Percentiles rank a stretch among this genome's conserved stretches.
These are phyloP conservation scores for Penicillium simplicissimum DNA, from an alignment of 495 filamentous ascomycete species.

Conservation along the genomic window DNA sequence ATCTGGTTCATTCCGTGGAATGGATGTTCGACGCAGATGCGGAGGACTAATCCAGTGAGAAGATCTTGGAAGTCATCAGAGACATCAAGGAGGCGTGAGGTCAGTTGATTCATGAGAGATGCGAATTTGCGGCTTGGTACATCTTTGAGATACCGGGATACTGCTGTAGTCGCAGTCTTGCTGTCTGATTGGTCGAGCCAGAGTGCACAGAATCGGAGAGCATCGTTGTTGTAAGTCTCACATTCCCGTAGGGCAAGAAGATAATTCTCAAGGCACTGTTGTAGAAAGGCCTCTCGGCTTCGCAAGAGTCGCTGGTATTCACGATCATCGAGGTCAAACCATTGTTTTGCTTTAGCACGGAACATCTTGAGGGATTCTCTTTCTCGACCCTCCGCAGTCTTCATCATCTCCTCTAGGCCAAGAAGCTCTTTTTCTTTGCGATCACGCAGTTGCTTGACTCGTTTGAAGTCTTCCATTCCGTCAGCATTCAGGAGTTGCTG, in stretches of 20 bases:
- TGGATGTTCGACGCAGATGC: conserved; percentile 88
- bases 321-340: conserved; percentile 84
- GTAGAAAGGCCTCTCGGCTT: conserved; percentile 76
- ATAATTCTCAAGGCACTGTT: conserved; percentile 92
- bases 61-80: conserved; percentile 69
- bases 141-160: conserved; percentile 62
- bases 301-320: conserved; percentile 77
- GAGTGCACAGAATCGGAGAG: conserved; percentile 89
- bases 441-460: conserved; percentile 75
- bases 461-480: conserved; percentile 78
- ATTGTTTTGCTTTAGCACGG: conserved; percentile 70
- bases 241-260: conserved; percentile 79
- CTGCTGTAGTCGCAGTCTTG: conserved; percentile 72
- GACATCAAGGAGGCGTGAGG: conserved; percentile 79
- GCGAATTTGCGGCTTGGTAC: conserved; percentile 93
- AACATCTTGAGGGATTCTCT: conserved; percentile 48
- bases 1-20: conserved; percentile 97
- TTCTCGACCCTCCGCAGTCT: conserved; percentile 49
- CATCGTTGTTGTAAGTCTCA: conserved; percentile 85
- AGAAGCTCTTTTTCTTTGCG: conserved; percentile 77
- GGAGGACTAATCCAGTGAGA: conserved; percentile 67
- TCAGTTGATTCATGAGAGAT: conserved; percentile 90
- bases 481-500: conserved; percentile 84
- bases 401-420: conserved; percentile 62
- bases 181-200: conserved; percentile 85